phyloP scores from a whole-genome alignment of 2,329 filamentous ascomycete species.

The Colletotrichum chrysophilum region DNA sequence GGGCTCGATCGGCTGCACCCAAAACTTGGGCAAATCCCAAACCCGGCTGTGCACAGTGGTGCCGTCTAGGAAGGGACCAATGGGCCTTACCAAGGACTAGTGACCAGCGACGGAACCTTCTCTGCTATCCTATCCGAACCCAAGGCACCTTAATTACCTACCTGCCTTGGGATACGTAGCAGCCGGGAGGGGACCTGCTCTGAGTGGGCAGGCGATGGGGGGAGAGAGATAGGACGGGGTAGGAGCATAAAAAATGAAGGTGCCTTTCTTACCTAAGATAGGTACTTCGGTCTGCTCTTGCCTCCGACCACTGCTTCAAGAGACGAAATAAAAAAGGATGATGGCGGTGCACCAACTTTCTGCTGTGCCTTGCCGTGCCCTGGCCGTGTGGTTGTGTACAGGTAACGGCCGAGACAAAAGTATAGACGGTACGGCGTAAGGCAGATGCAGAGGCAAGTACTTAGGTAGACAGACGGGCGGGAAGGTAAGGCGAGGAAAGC shows the following conservation, averaged over 20 bases:
- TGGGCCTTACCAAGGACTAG: neutral
- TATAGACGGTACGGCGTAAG: neutral
- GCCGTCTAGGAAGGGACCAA: neutral
- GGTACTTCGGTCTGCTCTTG: neutral
- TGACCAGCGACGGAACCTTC: neutral
- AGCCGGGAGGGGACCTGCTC: neutral
- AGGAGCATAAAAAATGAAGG: neutral
- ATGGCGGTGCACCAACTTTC: neutral
- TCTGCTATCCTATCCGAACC: neutral
- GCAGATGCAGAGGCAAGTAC: neutral
- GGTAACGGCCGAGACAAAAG: neutral
- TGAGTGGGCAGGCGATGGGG: neutral
- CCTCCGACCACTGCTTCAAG: neutral
- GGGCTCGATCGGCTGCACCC: constrained; percentile 21
- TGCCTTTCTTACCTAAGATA: neutral
- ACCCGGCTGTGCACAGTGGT: constrained; percentile 2
- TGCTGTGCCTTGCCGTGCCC: neutral
- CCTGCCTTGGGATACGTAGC: neutral
- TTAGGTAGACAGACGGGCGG: neutral
- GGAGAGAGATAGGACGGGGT: neutral
- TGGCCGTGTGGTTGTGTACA: neutral
- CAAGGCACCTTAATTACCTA: neutral
- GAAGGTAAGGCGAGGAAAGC: constrained; percentile 5
- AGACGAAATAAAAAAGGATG: neutral
- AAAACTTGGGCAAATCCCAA: constrained; percentile 12